Evolutionary conservation across 306 rosid genomes (phyloP), one percentile per base, ranked within the genome.

Genomic region (Hippophae rhamnoides): DNA sequence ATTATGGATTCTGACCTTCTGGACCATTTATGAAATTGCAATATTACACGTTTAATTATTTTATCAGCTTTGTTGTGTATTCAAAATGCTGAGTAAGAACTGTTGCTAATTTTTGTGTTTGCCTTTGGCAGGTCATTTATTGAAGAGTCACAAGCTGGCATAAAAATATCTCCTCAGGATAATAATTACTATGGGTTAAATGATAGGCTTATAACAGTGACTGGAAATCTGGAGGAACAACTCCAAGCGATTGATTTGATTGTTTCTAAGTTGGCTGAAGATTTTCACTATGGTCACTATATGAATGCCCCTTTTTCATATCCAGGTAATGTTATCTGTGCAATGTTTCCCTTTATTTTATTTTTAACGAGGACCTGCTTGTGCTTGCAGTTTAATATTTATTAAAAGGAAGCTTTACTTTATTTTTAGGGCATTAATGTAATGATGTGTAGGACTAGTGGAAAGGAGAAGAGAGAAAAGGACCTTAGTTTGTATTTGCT

Each of bases 81-180:
- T 73, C 60, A 40, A 48, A 66, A 31, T 45, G 51, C 64, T 42
- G 50, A 23, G 59, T 53, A n/a, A 58, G 45, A 54, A 70, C 55
- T 6, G 25, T 63, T 62, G 44, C 79, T 78, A 57, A 72, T 72
- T 26, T 65, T 53, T 54, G 25, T 13, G 43, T 76, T 74, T 76
- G 25, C 57, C 44, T 48, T 72, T 74, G 38, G 38, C 52, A 93
- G 99, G 85, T 82, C 99, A 55, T 93, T 93, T 71, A 93, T 93
- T 70, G 99, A 93, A 74, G 99, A 89, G 1, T 89, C 99, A 47
- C 95, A 81, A 66, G 99, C 99, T 72, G 86, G 97, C 78, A 93
- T 93, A 69, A 93, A 93, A 77, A 93, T 93, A 82, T 93, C 99
- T 44, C 97, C 99, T 59, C 99, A 93, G 75, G 99, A 93, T 76